Base-by-base conservation (phyloP, 2,329 filamentous ascomycete species). In the Colletotrichum sp. region DNA sequence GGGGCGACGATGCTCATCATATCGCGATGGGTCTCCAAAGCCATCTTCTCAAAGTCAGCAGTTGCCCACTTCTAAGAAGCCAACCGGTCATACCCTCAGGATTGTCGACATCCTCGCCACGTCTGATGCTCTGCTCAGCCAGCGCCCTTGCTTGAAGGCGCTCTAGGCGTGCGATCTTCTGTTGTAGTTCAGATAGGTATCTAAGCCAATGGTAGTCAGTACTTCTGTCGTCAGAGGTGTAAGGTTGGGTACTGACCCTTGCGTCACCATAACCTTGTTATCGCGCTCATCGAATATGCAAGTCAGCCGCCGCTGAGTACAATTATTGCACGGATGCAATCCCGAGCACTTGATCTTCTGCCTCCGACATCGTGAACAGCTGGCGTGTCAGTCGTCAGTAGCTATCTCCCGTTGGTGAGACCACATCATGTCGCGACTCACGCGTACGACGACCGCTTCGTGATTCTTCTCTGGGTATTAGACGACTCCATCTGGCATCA, bases 301-400 rank as follows among this genome's bases (percentile, higher is more conserved):
- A 18, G 69, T 67, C 36, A 75, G 24, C 62, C 69, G 72, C 39
- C 72, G 60, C 63, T 72, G 72, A 24, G 72, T 75, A 36, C 72
- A 75, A 6, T 72, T 75, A 39, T 75, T 75, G 62, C 72, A 75
- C 36, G 72, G 69, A 24, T 75, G 72, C 70, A 75, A 4, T 24
- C 72, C 69, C 21, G 72, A 75, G 39, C 72, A 75, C 39, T 75
- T 75, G 62, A 75, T 75, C 52, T 75, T 75, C 18, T 75, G 72
- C 36, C 72, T 72, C 30, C 72, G 72, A 67, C 72, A 75, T 75
- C 69, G 72, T 39, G 72, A 75, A 55, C 72, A 75, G 3, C 62
- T 75, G 21, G 3, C 4, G 16, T 32, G 32, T 39, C 52, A 60
- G 34, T 32, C 55, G 52, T 62, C 18, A 69, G 64, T 26, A 18